Evolutionary conservation across 108 stramenopile genomes (phyloP).

Genomic region (Mediolabrus comicus): DNA sequence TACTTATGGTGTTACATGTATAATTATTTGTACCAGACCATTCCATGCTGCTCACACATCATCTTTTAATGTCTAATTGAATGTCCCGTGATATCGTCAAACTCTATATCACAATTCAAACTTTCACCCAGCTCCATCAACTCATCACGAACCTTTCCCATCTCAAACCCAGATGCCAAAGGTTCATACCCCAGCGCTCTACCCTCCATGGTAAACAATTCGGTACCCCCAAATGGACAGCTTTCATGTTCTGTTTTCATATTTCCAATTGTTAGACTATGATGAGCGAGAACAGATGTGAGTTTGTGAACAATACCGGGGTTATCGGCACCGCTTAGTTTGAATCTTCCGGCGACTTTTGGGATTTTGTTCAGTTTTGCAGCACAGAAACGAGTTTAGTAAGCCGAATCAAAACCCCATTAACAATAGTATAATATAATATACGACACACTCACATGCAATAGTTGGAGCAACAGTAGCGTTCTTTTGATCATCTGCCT

Average conservation of each 20-base stretch:
- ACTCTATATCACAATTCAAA: constrained; percentile 71
- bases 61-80: constrained; percentile 2
- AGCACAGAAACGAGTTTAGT: not conserved
- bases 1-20: not conserved
- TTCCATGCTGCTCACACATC: not conserved
- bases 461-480: constrained; percentile 28
- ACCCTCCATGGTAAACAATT: constrained; percentile 53
- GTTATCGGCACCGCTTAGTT: constrained; percentile 68
- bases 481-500: constrained; percentile 34
- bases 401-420: not conserved
- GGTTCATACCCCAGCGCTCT: constrained; percentile 56
- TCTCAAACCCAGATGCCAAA: constrained; percentile 59
- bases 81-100: constrained; percentile 38
- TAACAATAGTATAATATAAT: not conserved
- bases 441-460: constrained; percentile 33
- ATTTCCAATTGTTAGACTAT: constrained; percentile 59
- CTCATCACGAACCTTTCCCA: constrained; percentile 49
- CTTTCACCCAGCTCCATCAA: constrained; percentile 58
- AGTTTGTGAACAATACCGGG: constrained; percentile 78
- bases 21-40: not conserved
- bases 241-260: constrained; percentile 66
- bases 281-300: constrained; percentile 56
- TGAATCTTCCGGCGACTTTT: constrained; percentile 44
- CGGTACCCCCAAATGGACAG: constrained; percentile 31
- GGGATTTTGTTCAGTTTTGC: not conserved